Evolutionary conservation across 306 rosid genomes (phyloP), one percentile per base, ranked within the genome.

Genomic region (Fragaria iinumae): DNA sequence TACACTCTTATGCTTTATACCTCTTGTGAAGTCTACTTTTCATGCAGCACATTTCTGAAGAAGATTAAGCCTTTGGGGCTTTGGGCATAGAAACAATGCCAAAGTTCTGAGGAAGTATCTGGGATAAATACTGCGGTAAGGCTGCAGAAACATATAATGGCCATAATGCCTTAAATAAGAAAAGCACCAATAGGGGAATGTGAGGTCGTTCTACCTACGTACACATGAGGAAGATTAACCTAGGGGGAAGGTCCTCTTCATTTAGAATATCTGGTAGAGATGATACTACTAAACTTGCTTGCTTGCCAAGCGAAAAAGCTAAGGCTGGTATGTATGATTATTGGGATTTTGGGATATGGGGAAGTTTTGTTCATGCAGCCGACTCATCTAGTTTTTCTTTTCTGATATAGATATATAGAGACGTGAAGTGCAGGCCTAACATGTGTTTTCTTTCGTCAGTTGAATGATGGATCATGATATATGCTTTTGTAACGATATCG

Each of bases 11-110:
- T 32, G 34, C 34, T 32, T 32, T 32, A 32, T 32, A 32, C 34
- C 34, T 32, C 34, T 2, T 32, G 34, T 32, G 34, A 32, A 32
- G 34, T 32, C 3, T 32, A 32, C 34, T 32, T 29, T 32, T 32
- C 50, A 72, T 87, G 85, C 91, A 91, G 97, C 63, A 71, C 74
- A 73, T 60, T 38, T 84, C 43, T 63, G 10, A 84, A 74, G 85
- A 84, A 80, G 81, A 76, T 2, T 20, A 86, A 69, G 55, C 60
- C 82, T 17, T 83, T 32, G 32, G 81, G 55, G 55, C 82, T 17
- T 83, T 32, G 32, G 81, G 79, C 64, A 44, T 16, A 74, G 68
- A 64, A 85, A 78, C 49, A 79, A 76, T 43, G 38, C 71, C 76
- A 66, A 76, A 76, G 18, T 45, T 25, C 43, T 82, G 69, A 57